A percentile compares a stretch with the other conserved stretches of the same genome.
These are phyloP conservation scores for Exophiala spinifera DNA, from an alignment of 2,329 filamentous ascomycete genomes.

Conservation along the genomic window DNA sequence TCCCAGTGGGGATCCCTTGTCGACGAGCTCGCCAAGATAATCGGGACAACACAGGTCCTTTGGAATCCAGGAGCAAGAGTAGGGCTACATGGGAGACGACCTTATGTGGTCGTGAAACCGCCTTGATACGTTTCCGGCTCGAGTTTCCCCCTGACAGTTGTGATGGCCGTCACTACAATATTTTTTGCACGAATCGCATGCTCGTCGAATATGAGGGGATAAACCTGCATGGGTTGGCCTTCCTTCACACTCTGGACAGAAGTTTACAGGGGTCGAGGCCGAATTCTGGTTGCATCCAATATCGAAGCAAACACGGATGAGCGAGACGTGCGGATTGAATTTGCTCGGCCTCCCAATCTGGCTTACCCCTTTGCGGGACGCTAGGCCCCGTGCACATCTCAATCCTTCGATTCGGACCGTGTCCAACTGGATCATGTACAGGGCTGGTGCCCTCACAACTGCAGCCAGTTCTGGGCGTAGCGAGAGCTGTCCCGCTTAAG, in stretches of 20 bases:
- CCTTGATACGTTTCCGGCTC: background rate
- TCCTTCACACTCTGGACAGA: background rate
- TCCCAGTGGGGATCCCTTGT: too few species aligned
- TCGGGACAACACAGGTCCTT: too few species aligned
- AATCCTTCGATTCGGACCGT: background rate
- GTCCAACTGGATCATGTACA: background rate
- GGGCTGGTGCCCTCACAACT: too few species aligned
- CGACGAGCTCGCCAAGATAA: too few species aligned
- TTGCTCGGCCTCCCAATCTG: background rate
- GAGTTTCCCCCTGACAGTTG: background rate
- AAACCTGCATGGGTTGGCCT: background rate
- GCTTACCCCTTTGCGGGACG: background rate
- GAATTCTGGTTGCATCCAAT: background rate
- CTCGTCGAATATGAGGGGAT: background rate
- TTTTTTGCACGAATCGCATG: background rate
- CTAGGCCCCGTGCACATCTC: background rate
- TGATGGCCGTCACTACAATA: background rate
- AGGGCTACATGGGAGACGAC: background rate
- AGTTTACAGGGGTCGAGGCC: background rate
- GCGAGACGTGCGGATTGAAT: background rate
- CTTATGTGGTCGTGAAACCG: background rate
- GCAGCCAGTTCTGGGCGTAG: too few species aligned
- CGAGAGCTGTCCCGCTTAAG: too few species aligned
- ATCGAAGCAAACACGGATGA: slow-evolving; percentile 20
- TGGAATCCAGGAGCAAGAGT: background rate